Evolutionary conservation across 1,284 basidiomycete genomes (phyloP).

Genomic region (Tilletia walkeri): DNA sequence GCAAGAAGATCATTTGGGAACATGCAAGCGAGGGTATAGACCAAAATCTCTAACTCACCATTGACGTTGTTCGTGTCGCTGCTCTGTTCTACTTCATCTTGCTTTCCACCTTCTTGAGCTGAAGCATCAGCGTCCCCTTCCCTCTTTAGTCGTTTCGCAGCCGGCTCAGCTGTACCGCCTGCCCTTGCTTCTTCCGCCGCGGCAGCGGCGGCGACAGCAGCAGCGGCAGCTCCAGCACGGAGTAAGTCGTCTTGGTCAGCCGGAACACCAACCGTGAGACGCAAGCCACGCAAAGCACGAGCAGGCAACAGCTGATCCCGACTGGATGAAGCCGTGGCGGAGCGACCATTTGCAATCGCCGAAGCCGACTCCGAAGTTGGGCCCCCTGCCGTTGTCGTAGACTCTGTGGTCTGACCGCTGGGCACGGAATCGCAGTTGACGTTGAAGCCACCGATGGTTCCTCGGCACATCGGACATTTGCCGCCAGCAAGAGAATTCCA

Average conservation of each 20-base stretch:
- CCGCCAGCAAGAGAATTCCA: neutral
- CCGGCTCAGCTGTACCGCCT: neutral
- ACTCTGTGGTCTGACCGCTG: neutral
- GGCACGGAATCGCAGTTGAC: neutral
- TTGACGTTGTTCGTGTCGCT: neutral
- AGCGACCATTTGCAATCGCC: neutral
- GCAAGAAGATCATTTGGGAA: too few species aligned
- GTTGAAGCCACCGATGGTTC: neutral
- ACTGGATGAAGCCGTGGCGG: neutral
- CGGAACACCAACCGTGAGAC: neutral
- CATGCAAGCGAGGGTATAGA: too few species aligned
- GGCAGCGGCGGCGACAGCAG: neutral
- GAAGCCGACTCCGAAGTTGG: too few species aligned
- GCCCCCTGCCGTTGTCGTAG: neutral
- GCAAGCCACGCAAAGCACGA: neutral
- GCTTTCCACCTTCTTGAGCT: neutral
- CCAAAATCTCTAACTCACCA: too few species aligned
- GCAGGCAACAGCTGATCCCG: neutral
- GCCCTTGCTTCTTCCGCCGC: neutral
- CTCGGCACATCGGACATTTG: neutral
- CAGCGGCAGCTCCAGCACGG: neutral
- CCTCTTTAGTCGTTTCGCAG: neutral
- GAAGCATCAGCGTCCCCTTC: neutral
- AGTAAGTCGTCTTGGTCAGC: neutral
- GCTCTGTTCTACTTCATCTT: neutral